Evolutionary conservation across 164 flowering plant species (phyloP).

Genomic region (Vitis rupestris): DNA sequence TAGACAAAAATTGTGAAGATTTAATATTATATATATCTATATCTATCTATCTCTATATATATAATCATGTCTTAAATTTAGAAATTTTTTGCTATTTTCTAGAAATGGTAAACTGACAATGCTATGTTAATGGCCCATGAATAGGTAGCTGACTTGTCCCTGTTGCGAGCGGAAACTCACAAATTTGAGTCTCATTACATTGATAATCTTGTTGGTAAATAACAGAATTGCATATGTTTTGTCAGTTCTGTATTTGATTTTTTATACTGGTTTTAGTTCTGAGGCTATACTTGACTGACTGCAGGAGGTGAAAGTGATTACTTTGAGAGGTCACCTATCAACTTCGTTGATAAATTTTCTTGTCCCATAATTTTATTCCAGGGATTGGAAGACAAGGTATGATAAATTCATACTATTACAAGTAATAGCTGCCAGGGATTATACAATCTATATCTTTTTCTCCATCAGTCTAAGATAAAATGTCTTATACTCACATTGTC

Average conservation of each 20-base stretch:
- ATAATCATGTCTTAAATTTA: too few species aligned
- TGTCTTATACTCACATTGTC: too few species aligned
- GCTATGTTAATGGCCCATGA: conserved; percentile 1
- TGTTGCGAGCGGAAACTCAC: conserved; percentile 70
- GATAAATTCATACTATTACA: neutral
- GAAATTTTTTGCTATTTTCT: too few species aligned
- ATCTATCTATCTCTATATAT: neutral
- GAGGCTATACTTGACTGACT: conserved; percentile 8
- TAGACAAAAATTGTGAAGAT: too few species aligned
- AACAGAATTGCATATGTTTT: neutral
- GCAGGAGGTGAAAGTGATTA: conserved; percentile 71
- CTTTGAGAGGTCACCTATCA: conserved; percentile 88
- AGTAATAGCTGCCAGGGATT: too few species aligned
- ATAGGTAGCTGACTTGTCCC: conserved; percentile 80
- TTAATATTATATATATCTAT: neutral
- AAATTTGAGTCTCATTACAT: conserved; percentile 89
- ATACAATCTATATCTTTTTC: too few species aligned
- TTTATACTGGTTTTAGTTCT: neutral
- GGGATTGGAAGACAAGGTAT: conserved; percentile 96
- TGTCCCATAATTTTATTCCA: conserved; percentile 94
- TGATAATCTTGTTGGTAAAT: conserved; percentile 81
- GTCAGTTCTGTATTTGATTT: neutral
- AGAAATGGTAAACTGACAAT: too few species aligned
- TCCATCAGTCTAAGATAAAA: too few species aligned
- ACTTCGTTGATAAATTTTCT: conserved; percentile 79